Evolutionary conservation across 2,329 filamentous ascomycete species (phyloP), one percentile per base, ranked within the genome.

Genomic region (Cladophialophora carrionii): DNA sequence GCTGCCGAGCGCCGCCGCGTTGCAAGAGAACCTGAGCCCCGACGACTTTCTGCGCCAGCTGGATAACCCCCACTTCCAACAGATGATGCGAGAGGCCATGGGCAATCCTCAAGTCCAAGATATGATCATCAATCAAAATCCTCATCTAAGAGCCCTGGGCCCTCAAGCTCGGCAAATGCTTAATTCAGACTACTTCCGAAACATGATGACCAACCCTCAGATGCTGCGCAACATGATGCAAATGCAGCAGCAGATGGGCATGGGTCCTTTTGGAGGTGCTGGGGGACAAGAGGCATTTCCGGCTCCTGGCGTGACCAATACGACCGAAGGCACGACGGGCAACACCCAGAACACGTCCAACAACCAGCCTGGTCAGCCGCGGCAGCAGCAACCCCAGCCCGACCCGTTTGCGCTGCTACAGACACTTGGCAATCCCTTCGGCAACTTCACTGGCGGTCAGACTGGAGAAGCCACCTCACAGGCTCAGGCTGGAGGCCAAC

Each of bases 31-130:
- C 37, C 92, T 92, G 37, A 87, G 87, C 74, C 87, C 92, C 66
- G 93, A 97, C 64, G 85, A 90, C 64, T 86, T 99, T 76, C 85
- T 92, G 63, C 85, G 88, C 69, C 90, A 97, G 87, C 88, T 99
- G 73, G 88, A 90, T 68, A 92, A 98, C 74, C 95, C 95, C 24
- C 89, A 91, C 74, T 88, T 96, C 63, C 87, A 91, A 69, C 89
- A 92, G 70, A 88, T 89, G 62, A 90, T 99, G 86, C 96, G 95
- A 77, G 94, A 97, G 78, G 92, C 93, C 41, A 89, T 99, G 76
- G 91, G 93, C 77, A 98, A 98, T 78, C 94, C 95, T n/a, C 86
- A 88, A 20, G 90, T 99, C 72, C 86, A 98, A 75, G 92, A 98
- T 74, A 91, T 96, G 85, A 91, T 98, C 85, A 92, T 99, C 72